Evolutionary conservation across 176 grass and related monocot genomes (phyloP).

Genomic region (Oryza rufipogon): DNA sequence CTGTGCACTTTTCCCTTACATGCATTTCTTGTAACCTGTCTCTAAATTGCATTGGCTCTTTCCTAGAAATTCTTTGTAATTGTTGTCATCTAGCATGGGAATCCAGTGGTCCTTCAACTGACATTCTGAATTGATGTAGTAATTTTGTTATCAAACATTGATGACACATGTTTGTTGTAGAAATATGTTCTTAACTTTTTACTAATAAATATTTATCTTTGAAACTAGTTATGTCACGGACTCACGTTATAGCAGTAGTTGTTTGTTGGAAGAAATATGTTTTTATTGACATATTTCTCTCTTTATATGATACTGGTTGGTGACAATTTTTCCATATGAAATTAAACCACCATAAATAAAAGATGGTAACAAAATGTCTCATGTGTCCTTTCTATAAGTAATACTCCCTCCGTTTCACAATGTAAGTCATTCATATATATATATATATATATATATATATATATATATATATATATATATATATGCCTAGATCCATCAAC

Average conservation of each 20-base stretch:
- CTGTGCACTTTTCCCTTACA: too few species aligned
- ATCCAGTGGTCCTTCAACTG: constrained; percentile 3
- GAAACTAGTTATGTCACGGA: neutral
- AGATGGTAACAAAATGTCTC: neutral
- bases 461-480: too few species aligned
- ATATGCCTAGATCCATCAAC: too few species aligned
- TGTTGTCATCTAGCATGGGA: neutral
- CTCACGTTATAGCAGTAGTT: neutral
- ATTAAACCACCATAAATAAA: neutral
- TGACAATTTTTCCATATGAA: neutral
- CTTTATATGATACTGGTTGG: neutral
- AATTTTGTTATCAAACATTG: neutral
- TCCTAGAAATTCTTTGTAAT: neutral
- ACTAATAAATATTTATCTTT: neutral
- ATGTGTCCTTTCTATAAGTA: neutral
- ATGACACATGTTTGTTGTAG: neutral
- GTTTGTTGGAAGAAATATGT: neutral
- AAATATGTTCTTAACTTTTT: neutral
- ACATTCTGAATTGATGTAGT: constrained; percentile 6
- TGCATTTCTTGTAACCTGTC: too few species aligned
- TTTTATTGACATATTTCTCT: neutral
- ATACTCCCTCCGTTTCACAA: too few species aligned
- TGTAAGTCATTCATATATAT: too few species aligned
- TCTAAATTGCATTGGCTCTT: neutral
- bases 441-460: too few species aligned